phyloP scores from a whole-genome alignment of 108 stramenopile species.

The Cyclotella choctawhatcheeana region DNA sequence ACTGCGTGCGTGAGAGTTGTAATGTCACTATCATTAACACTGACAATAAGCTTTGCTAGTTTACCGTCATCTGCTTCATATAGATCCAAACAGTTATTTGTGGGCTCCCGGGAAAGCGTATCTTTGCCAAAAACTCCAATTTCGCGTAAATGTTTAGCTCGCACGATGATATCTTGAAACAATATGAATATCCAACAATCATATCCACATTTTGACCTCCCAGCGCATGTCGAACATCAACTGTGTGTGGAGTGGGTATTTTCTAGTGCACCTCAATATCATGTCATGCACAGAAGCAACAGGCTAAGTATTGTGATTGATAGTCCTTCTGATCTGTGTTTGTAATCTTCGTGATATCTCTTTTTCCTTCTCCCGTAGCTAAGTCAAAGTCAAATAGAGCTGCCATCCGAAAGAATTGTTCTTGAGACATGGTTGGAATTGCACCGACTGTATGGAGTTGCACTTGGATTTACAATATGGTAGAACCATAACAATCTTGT shows the following conservation, averaged over 20 bases:
- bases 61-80: not conserved
- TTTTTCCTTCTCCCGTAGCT: not conserved
- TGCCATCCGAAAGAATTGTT: not conserved
- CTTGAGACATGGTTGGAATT: not conserved
- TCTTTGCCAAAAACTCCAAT: not conserved
- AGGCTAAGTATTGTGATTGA: constrained; percentile 11
- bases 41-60: not conserved
- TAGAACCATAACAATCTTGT: not conserved
- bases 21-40: not conserved
- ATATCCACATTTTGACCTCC: not conserved
- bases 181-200: no score
- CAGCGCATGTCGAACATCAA: not conserved
- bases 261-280: not conserved
- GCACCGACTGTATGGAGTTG: not conserved
- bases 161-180: not conserved
- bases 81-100: not conserved
- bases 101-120: not conserved
- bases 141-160: no score
- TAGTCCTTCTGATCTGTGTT: not conserved
- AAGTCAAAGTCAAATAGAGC: not conserved
- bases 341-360: not conserved
- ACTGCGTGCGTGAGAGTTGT: not conserved
- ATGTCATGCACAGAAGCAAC: not conserved
- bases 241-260: constrained; percentile 5
- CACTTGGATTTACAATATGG: not conserved